Base-by-base conservation (phyloP, 1,139 yeast species). In the Kodamaea arcana region DNA sequence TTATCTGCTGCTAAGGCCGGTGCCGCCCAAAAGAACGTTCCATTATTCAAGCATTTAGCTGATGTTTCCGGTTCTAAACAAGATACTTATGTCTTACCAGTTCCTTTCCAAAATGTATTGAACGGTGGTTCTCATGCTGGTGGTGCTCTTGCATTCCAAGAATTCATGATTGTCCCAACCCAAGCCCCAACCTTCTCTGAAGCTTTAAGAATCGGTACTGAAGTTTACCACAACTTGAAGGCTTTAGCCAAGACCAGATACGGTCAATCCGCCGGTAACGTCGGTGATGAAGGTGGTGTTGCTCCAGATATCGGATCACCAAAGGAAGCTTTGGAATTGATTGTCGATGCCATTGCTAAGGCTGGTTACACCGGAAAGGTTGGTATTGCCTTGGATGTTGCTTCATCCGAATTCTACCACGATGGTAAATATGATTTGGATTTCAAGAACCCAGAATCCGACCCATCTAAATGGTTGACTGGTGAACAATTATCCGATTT, bases 251-350 rank as follows among this genome's bases (percentile, higher is more conserved):
- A 85, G 80, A 80, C 84, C 80, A 76, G 72, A 67, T 90, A 88
- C 80, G 97, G 97, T 64, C 82, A 84, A 62, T 82, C 94, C 46
- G 97, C 97, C 58, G 97, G 95, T 72, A 90, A 90, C 75, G 97
- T 90, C 62, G 97, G 97, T 80, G 97, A 90, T 71, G 97, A 90
- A 78, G 97, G 97, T 81, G 97, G 97, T 78, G 95, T 90, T 75
- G 97, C 97, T 56, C 97, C 97, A 67, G 85, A 86, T 70, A 80
- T 90, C 55, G 76, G 82, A 50, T 78, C 95, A 54, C 88, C 97
- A 61, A 85, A 79, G 67, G 97, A 90, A 77, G 97, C 97, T 52
- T 75, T 90, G 54, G 95, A 88, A 72, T 82, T 90, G 66, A 86
- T 90, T 65, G 76, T 79, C 54, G 81, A 70, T 48, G 86, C 97